Evolutionary conservation across 2,329 filamentous ascomycete species (phyloP).

Genomic region (Dactylellina haptotyla): DNA sequence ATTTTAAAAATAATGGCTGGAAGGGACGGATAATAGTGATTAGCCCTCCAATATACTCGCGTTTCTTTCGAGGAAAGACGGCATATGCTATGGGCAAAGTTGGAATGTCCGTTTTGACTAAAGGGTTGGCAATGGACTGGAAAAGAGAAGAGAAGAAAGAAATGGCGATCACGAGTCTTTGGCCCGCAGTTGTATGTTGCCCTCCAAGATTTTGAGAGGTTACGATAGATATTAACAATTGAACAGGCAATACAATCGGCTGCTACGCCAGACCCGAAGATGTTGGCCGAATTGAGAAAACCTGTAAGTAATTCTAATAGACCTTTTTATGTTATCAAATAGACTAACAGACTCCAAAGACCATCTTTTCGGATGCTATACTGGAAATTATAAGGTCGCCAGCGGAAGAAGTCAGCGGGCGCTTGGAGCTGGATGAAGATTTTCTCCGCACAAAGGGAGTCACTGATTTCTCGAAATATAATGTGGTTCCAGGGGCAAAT

Average conservation of each 20-base stretch:
- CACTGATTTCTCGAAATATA: slow-evolving; percentile 77
- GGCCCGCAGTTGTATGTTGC: slow-evolving; percentile 76
- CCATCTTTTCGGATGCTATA: slow-evolving; percentile 82
- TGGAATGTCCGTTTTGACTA: slow-evolving; percentile 82
- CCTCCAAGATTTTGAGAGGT: background rate
- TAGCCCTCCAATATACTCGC: slow-evolving; percentile 83
- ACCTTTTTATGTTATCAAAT: background rate
- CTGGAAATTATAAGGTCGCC: slow-evolving; percentile 75
- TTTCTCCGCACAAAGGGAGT: slow-evolving; percentile 65
- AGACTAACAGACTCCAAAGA: slow-evolving; percentile 57
- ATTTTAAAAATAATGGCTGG: slow-evolving; percentile 67
- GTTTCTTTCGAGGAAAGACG: slow-evolving; percentile 86
- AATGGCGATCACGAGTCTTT: slow-evolving; percentile 83
- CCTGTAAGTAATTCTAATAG: slow-evolving; percentile 61
- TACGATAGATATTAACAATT: background rate
- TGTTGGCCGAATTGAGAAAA: slow-evolving; percentile 72
- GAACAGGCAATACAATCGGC: slow-evolving; percentile 75
- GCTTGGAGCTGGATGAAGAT: background rate
- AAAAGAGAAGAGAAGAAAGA: slow-evolving; percentile 70
- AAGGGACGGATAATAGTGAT: slow-evolving; percentile 78
- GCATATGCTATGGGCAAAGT: slow-evolving; percentile 84
- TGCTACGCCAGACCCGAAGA: slow-evolving; percentile 67
- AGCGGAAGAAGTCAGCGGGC: slow-evolving; percentile 72
- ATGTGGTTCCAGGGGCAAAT: slow-evolving; percentile 70
- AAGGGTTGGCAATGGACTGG: slow-evolving; percentile 85